Evolutionary conservation across 2,329 filamentous ascomycete genomes (phyloP), one percentile per base, ranked within the genome.

Genomic region (Cytospora piceicola): DNA sequence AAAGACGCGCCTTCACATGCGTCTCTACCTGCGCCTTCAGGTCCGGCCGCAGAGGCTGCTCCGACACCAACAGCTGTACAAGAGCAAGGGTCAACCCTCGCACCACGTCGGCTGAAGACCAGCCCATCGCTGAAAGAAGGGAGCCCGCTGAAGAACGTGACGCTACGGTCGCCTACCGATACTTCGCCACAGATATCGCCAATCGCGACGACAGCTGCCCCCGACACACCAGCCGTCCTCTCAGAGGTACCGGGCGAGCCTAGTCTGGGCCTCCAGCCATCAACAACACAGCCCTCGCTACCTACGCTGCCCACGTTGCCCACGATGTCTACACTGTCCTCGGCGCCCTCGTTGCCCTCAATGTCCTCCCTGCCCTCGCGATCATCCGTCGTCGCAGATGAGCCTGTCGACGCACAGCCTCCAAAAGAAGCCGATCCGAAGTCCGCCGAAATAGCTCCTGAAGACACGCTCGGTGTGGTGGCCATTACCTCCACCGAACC

Each of bases 61-160:
- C 27, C 54, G 9, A 64, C 71, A 72, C 74, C 22, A 77, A 81
- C 60, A 73, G 73, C 39, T 72, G 74, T 30, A 64, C 72, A 61
- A 77, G 73, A 67, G 73, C 76, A 63, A 73, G 66, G n/a, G 70
- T 77, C 36, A 71, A 75, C 46, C 73, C 78, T 42, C 67, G 77
- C 58, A 42, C 74, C 55, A 69, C 71, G 68, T 20, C 68, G 68
- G 34, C 39, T 66, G 57, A 62, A 71, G 36, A 62, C 69, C 27
- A 64, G 70, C 0, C 75, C 77, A 3, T 75, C 77, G 1, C 77
- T 71, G 67, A 70, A 78, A 3, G 83, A 84, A 68, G 83, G 83
- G 3, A 86, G 83, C 61, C 83, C 83, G 0, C 73, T 85, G 24
- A 85, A 85, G 74, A 82, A 85, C 58, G 81, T 84, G 42, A 75